phyloP scores from a whole-genome alignment of 2,329 filamentous ascomycete species.

The Colletotrichum abscissum region DNA sequence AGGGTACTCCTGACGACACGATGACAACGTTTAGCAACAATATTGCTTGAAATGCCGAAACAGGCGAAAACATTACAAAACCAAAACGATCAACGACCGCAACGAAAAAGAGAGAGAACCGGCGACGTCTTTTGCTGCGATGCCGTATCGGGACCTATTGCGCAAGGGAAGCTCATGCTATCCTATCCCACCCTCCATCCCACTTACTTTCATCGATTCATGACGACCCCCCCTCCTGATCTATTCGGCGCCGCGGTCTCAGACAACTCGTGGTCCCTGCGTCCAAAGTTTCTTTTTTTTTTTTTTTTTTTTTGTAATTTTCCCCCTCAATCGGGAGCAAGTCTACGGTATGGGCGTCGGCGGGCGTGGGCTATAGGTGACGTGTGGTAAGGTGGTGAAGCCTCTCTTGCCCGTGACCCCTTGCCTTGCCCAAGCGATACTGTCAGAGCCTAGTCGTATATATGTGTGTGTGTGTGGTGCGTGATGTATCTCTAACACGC shows the following conservation, averaged over 20 bases:
- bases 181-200: background rate
- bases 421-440: background rate
- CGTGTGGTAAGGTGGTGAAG: no score
- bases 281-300: background rate
- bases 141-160: no score
- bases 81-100: background rate
- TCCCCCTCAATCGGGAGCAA: background rate
- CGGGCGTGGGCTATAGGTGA: no score
- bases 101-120: background rate
- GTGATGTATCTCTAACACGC: background rate
- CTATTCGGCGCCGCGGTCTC: background rate
- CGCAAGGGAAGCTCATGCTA: no score
- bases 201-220: background rate
- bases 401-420: no score
- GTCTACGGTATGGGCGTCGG: no score
- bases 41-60: background rate
- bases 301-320: background rate
- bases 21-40: no score
- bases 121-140: background rate
- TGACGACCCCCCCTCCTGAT: background rate
- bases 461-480: background rate
- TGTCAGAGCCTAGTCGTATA: background rate
- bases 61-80: background rate
- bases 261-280: background rate
- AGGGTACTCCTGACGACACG: background rate